Conservation (phyloP, 768 basidiomycete genomes). For the Phaffia tasmanica region DNA sequence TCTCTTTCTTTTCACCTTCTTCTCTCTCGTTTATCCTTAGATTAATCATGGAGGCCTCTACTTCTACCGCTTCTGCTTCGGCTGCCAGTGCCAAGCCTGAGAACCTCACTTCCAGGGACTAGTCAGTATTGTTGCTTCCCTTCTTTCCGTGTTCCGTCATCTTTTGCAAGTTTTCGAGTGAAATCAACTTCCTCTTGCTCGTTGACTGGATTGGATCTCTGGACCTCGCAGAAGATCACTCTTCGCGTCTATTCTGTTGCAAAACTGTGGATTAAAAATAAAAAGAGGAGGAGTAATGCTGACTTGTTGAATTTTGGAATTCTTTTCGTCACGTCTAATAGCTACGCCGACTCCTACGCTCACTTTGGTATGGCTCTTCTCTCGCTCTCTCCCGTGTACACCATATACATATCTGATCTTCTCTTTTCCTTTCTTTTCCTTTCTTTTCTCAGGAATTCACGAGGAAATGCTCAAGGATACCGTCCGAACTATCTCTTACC, state of each 20-base stretch:
- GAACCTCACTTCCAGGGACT: slow-evolving; percentile 5
- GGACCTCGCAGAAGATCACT: slow-evolving; percentile 31
- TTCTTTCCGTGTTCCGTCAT: not conserved
- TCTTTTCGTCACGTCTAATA: not conserved
- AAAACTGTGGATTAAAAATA: too few relatives aligned
- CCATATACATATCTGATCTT: not conserved
- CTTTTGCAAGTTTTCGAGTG: slow-evolving; percentile 34
- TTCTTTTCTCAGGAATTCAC: slow-evolving; percentile 60
- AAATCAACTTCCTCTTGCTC: slow-evolving; percentile 12
- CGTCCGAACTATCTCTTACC: slow-evolving; percentile 91
- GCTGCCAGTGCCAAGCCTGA: slow-evolving; percentile 3
- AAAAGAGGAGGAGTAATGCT: not conserved
- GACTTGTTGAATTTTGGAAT: not conserved
- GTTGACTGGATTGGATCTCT: slow-evolving; percentile 24
- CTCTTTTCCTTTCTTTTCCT: not conserved
- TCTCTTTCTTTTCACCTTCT: not conserved
- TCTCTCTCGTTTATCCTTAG: not conserved
- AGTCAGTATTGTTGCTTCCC: not conserved
- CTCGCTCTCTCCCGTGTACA: too few relatives aligned
- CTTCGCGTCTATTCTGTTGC: not conserved
- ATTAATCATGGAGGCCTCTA: slow-evolving; percentile 6
- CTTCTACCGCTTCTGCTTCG: slow-evolving; percentile 1
- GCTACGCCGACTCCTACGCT: slow-evolving; percentile 81
- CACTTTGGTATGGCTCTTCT: slow-evolving; percentile 62
- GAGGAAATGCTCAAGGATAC: slow-evolving; percentile 99